Conservation (phyloP, 768 basidiomycete genomes). For the Lactarius evosmus region DNA sequence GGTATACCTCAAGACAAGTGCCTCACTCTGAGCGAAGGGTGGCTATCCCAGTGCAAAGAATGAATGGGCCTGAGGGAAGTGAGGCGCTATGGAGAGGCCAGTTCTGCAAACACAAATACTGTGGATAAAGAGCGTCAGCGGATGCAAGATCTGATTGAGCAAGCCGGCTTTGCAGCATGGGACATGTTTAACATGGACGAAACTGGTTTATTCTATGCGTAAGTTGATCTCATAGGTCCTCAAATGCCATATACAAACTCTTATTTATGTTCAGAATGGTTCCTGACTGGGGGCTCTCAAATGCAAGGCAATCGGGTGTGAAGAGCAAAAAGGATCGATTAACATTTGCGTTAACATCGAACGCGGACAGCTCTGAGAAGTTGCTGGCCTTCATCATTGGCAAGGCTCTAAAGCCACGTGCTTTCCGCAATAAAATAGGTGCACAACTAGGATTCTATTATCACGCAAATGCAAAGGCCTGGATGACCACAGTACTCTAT, state of each 20-base stretch:
- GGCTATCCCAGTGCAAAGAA: too few species aligned
- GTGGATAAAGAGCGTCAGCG: background rate
- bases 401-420: background rate
- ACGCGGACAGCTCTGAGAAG: background rate
- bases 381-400: background rate
- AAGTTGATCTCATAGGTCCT: background rate
- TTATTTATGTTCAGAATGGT: background rate
- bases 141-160: background rate
- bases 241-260: background rate
- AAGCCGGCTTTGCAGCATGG: background rate
- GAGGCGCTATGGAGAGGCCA: background rate
- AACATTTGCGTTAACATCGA: background rate
- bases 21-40: too few species aligned
- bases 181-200: background rate
- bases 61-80: background rate
- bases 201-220: background rate
- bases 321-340: background rate
- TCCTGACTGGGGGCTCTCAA: background rate
- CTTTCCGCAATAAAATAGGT: constrained; percentile 32
- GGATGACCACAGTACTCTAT: too few species aligned
- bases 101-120: background rate
- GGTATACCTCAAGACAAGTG: background rate
- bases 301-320: too few species aligned
- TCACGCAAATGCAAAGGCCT: too few species aligned
- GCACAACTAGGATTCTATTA: constrained; percentile 36